Evolutionary conservation across 495 filamentous ascomycete species (phyloP), one percentile per base, ranked within the genome.

Genomic region (Penicillium nucicola): DNA sequence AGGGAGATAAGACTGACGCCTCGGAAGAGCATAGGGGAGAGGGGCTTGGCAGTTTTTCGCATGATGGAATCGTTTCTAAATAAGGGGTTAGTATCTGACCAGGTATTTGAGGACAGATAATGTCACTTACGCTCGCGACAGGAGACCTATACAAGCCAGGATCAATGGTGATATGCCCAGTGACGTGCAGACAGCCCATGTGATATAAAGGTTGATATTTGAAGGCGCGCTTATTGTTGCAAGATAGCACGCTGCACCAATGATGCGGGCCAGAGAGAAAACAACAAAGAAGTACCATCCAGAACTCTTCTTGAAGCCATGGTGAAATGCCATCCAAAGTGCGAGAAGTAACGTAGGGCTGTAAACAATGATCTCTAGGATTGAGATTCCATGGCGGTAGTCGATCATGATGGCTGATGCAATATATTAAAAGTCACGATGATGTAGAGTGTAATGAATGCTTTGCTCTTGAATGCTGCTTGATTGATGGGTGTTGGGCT

Each of bases 281-380:
- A 75, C 46, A 33, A 72, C 56, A 12, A 76, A 53, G 53, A 70
- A 69, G 25, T 57, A 44, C 68, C 68, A 75, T 34, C 68, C 71
- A 1, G 60, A 34, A 34, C 40, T 61, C 11, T 50, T 53, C 18
- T 54, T 46, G 45, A 74, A 68, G n/a, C 72, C 71, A 58, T 76
- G 72, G 4, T 61, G 62, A 9, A 69, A 52, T n/a, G 58, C 51
- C 45, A 76, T 62, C 40, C 61, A 62, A 31, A 67, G 48, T 2
- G 71, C 61, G 30, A 68, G 45, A 32, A 61, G 39, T 0, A 75
- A 49, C 13, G 52, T 36, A 12, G 71, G 71, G 20, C 64, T 25
- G 48, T 73, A 74, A 30, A 67, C 55, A 13, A 61, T 45, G 25
- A 73, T 35, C 37, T 67, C 60, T 33, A 60, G 57, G 40, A 76